Conservation (phyloP, 148 eudicot species). For the Vaccinium darrowii region DNA sequence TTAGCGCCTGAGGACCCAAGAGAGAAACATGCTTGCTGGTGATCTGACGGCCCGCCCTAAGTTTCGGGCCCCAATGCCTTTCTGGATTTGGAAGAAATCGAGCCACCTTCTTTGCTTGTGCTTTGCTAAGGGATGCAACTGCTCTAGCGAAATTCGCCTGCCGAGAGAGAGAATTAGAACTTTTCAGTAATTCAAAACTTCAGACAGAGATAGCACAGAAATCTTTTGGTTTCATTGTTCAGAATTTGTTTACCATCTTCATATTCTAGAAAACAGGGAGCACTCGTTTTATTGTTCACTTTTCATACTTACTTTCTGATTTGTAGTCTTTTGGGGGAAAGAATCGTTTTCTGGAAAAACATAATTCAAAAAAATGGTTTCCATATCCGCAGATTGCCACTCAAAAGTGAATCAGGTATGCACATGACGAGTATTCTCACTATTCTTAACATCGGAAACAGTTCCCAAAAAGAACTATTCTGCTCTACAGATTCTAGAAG, state of each 20-base stretch:
- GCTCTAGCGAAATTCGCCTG: slow-evolving; percentile 95
- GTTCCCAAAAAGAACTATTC: background rate
- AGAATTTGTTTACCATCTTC: no score
- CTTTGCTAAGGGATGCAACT: slow-evolving; percentile 89
- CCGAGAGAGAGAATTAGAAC: background rate
- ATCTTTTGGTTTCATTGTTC: no score
- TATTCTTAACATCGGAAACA: background rate
- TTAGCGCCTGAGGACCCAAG: slow-evolving; percentile 66
- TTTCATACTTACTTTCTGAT: background rate
- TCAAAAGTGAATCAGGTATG: background rate
- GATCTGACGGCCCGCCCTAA: slow-evolving; percentile 78
- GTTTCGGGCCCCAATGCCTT: slow-evolving; percentile 95
- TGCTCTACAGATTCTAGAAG: background rate
- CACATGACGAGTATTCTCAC: background rate
- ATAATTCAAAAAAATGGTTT: background rate
- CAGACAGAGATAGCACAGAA: background rate
- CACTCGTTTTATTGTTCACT: background rate
- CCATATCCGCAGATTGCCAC: background rate
- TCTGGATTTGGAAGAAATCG: slow-evolving; percentile 90
- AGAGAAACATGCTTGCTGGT: slow-evolving; percentile 84
- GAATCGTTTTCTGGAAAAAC: background rate
- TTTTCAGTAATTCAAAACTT: background rate
- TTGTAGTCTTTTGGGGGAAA: background rate
- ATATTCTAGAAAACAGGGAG: no score
- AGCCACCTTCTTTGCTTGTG: slow-evolving; percentile 93